A percentile compares a stretch with the other conserved stretches of the same genome.
Conservation (phyloP, 129 eudicot genomes). For the Flaveria ramosissima region DNA sequence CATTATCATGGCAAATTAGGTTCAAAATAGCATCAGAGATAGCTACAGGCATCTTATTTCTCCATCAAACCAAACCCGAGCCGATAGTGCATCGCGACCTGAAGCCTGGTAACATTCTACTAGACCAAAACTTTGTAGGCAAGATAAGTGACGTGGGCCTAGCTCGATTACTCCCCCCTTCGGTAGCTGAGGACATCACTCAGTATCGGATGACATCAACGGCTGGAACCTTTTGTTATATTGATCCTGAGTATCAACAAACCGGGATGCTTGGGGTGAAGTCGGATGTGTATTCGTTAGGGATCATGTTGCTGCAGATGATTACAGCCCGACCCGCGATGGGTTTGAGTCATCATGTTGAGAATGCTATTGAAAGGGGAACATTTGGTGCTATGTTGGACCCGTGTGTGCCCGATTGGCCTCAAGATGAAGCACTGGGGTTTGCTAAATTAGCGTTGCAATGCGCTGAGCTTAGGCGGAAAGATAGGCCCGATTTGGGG, state of each 20-base stretch:
- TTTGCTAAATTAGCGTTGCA: slow-evolving; percentile 57
- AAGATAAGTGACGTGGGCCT: slow-evolving; percentile 79
- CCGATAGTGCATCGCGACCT: slow-evolving; percentile 83
- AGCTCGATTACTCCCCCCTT: slow-evolving; percentile 70
- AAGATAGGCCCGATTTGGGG: slow-evolving; percentile 75
- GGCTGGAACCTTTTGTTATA: slow-evolving; percentile 75
- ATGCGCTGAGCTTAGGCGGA: slow-evolving; percentile 72
- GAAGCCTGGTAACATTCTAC: slow-evolving; percentile 70
- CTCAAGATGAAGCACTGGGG: slow-evolving; percentile 52
- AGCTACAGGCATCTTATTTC: slow-evolving; percentile 61
- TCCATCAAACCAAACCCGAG: slow-evolving; percentile 79
- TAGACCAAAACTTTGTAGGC: slow-evolving; percentile 66
- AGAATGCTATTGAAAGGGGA: slow-evolving; percentile 43
- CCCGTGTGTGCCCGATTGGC: slow-evolving; percentile 62
- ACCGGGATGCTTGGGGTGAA: slow-evolving; percentile 82
- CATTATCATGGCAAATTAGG: slow-evolving; percentile 69
- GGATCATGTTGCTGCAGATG: slow-evolving; percentile 60
- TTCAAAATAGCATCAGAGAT: slow-evolving; percentile 72
- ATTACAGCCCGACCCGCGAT: slow-evolving; percentile 62
- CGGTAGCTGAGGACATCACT: slow-evolving; percentile 57
- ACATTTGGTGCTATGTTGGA: slow-evolving; percentile 52
- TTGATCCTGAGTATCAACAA: slow-evolving; percentile 84
- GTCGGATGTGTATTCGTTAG: slow-evolving; percentile 71
- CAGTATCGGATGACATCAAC: slow-evolving; percentile 73
- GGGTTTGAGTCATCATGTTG: slow-evolving; percentile 59